Evolutionary conservation across 2,329 filamentous ascomycete genomes (phyloP), one percentile per base, ranked within the genome.

Genomic region (Tolypocladium album): DNA sequence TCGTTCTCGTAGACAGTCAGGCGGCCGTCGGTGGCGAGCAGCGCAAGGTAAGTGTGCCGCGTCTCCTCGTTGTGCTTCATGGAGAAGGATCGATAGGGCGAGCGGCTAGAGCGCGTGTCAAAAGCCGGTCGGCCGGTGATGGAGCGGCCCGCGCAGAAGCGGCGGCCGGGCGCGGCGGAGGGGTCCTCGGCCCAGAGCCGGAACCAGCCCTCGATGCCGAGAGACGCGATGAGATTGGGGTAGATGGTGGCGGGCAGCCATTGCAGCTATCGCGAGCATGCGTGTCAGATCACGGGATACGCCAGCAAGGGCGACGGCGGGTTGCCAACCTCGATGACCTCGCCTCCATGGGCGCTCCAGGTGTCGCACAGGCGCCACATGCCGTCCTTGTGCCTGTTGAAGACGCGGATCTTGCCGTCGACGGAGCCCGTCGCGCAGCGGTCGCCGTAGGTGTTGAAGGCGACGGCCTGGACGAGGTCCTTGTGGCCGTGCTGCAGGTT

Each of bases 181-280:
- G 89, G 86, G 74, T 97, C 91, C 76, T 97, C 93, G 62, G 89
- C 88, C 93, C 93, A 97, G 64, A 97, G 81, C 71, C 92, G 90
- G 78, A 95, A 91, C 72, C 88, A 87, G 68, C 93, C 90, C 68
- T 97, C 93, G 68, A 93, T 89, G 63, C 90, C 91, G 61, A 97
- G 88, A 59, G 89, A 96, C 60, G 88, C 92, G 66, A 97, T 79
- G 67, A 96, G 84, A 70, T 94, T 86, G 43, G 85, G 91, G 66
- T 94, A 94, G 61, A 94, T 87, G 64, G 90, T 93, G 0, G 92
- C 89, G 1, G 92, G 90, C 60, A 96, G 89, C 92, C 93, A 97
- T 80, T 94, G 90, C 59, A 96, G 86, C 90, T 93, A 58, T 59
- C 38, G 50, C 59, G 38, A 38, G 36, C 55, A 60, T 17, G 34